Base-by-base conservation (phyloP, 169 alveolate species). In the Eimeria praecox region DNA sequence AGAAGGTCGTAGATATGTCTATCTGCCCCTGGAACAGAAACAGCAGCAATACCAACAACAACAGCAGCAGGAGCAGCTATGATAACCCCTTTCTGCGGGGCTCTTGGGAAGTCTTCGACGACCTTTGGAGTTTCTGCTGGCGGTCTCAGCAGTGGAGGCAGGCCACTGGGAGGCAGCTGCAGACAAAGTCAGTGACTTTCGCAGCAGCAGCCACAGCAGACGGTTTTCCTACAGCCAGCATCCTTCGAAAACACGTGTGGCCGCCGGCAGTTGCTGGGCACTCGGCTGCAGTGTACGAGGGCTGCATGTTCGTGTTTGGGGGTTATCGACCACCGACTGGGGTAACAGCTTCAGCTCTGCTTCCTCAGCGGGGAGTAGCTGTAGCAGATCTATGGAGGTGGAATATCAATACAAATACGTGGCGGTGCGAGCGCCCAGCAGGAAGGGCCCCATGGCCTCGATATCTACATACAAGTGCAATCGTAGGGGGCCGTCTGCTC, bases 181-280 rank as follows among this genome's bases (percentile, higher is more conserved):
- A 38, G 85, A 14, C 85, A n/a, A 59, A 59, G 69, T 59, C 69
- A 0, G 69, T 59, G 69, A 59, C 69, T 22, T 59, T 71, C 8
- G 46, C 46, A 71, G 82, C 46, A 33, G 40, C 42, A 27, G 46
- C 42, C 0, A 22, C 10, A 71, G 82, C 10, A 30, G 42, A n/a
- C 82, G 46, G 82, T 12, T 3, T 71, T 42, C 46, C 44, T 71
- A n/a, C 1, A 12, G 9, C 10, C 20, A 12, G 24, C 22, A 22
- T 59, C 69, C 20, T n/a, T n/a, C 69, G 69, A 59, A 59, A n/a
- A 22, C 27, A n/a, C 69, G 3, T 20, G 73, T 83, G 91, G 91
- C 75, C 91, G 4, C 91, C 91, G 14, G 75, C 91, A 6, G 44
- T 44, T 46, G 91, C 91, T 14, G 91, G 91, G 18, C 91, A 83